phyloP scores from a whole-genome alignment of 2,329 filamentous ascomycete species.

The Huntiella bhutanensis region DNA sequence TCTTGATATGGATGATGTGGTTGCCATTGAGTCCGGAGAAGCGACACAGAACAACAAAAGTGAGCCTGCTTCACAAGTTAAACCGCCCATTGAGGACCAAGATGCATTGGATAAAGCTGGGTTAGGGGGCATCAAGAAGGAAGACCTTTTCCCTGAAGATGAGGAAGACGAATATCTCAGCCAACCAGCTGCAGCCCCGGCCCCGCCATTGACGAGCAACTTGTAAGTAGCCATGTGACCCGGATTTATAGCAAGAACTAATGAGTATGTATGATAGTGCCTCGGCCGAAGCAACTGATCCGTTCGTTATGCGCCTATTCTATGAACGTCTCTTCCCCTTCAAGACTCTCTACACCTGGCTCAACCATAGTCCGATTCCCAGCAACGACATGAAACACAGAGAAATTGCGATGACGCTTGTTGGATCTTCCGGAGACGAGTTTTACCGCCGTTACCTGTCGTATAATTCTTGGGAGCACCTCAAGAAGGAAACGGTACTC shows the following conservation, averaged over 20 bases:
- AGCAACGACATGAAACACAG: conserved; percentile 78
- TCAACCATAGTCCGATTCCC: conserved; percentile 79
- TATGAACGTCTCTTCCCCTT: conserved; percentile 94
- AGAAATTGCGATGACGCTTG: conserved; percentile 91
- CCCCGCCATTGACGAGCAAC: conserved; percentile 16
- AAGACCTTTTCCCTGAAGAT: conserved; percentile 38
- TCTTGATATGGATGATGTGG: conserved; percentile 13
- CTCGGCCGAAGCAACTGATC: conserved; percentile 10
- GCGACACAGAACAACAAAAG: not conserved
- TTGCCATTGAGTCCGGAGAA: conserved; percentile 12
- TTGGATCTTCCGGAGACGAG: conserved; percentile 39
- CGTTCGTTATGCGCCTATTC: conserved; percentile 68
- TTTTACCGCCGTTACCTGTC: conserved; percentile 84
- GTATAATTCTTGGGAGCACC: conserved; percentile 33
- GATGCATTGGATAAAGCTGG: conserved; percentile 27
- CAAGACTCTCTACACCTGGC: conserved; percentile 88
- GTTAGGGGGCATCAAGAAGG: conserved; percentile 19
- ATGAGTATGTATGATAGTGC: conserved; percentile 5
- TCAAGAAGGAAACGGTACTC: conserved; percentile 79
- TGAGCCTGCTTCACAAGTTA: not conserved
- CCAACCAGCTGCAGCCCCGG: conserved; percentile 19
- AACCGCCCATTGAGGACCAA: not conserved
- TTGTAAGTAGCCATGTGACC: conserved; percentile 3
- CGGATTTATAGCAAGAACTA: not conserved
- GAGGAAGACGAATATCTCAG: conserved; percentile 42